Conservation (phyloP, 495 filamentous ascomycete species). For the Xylaria palmicola region DNA sequence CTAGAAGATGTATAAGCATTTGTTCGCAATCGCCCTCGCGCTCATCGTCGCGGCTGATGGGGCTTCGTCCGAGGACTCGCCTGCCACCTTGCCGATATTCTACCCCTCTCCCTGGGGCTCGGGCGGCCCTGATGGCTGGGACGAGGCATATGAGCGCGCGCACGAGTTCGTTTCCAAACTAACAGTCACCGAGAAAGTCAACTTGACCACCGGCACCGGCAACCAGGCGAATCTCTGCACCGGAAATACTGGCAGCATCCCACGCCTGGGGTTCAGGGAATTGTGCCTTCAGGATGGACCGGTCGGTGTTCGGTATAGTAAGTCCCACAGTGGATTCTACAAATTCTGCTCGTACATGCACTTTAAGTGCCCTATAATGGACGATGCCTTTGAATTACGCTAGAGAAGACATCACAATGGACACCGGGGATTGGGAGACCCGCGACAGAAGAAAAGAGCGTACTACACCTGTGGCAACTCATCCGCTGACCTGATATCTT, state of each 20-base stretch:
- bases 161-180: slow-evolving; percentile 68
- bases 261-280: slow-evolving; percentile 44
- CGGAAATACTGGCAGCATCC: slow-evolving; percentile 63
- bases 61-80: slow-evolving; percentile 29
- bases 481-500: background rate
- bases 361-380: too few relatives aligned
- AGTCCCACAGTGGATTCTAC: background rate
- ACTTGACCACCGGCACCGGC: slow-evolving; percentile 71
- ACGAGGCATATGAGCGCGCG: slow-evolving; percentile 75
- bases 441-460: background rate
- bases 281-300: slow-evolving; percentile 53
- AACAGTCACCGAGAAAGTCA: slow-evolving; percentile 79
- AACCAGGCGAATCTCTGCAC: slow-evolving; percentile 74
- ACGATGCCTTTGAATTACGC: too few relatives aligned
- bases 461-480: background rate
- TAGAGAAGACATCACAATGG: too few relatives aligned
- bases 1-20: slow-evolving; percentile 2
- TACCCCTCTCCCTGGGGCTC: slow-evolving; percentile 76
- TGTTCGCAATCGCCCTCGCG: slow-evolving; percentile 17
- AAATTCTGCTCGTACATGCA: too few relatives aligned
- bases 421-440: background rate
- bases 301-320: slow-evolving; percentile 45
- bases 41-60: slow-evolving; percentile 12
- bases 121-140: slow-evolving; percentile 66
- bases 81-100: slow-evolving; percentile 47